Evolutionary conservation across 305 asterid genomes (phyloP).

Genomic region (Vinca major): DNA sequence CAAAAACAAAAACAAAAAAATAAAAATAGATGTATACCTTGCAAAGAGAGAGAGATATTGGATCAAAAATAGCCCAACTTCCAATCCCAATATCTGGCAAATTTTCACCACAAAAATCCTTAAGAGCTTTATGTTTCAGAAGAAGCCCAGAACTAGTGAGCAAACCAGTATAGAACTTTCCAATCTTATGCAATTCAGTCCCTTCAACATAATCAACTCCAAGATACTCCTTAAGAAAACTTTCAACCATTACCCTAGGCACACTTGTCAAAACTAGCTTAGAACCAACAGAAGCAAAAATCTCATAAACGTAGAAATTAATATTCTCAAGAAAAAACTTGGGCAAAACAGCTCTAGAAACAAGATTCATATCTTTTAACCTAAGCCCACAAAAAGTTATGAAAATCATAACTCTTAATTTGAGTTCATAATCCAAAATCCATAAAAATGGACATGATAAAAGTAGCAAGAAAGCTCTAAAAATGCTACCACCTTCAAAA

Average conservation of each 20-base stretch:
- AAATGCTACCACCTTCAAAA: constrained; percentile 63
- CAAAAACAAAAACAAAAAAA: too few species aligned
- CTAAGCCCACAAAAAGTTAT: constrained; percentile 72
- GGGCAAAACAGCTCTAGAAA: constrained; percentile 68
- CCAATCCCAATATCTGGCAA: constrained; percentile 71
- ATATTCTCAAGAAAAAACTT: constrained; percentile 74
- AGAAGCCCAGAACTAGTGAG: constrained; percentile 40
- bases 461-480: constrained; percentile 50
- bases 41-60: constrained; percentile 55
- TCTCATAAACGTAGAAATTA: constrained; percentile 39
- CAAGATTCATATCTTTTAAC: constrained; percentile 44
- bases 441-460: constrained; percentile 41
- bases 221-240: constrained; percentile 66
- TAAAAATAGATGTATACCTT: constrained; percentile 38
- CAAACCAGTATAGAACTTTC: constrained; percentile 54
- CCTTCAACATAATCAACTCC: constrained; percentile 51
- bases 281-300: constrained; percentile 39
- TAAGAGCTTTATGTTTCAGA: constrained; percentile 54
- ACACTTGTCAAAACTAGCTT: constrained; percentile 47
- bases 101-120: constrained; percentile 48
- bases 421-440: constrained; percentile 33
- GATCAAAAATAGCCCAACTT: constrained; percentile 37
- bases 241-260: constrained; percentile 86
- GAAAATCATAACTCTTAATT: constrained; percentile 57
- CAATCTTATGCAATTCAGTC: constrained; percentile 55